Conservation (phyloP, 2,329 filamentous ascomycete genomes). For the Chrysoporthe puriensis region DNA sequence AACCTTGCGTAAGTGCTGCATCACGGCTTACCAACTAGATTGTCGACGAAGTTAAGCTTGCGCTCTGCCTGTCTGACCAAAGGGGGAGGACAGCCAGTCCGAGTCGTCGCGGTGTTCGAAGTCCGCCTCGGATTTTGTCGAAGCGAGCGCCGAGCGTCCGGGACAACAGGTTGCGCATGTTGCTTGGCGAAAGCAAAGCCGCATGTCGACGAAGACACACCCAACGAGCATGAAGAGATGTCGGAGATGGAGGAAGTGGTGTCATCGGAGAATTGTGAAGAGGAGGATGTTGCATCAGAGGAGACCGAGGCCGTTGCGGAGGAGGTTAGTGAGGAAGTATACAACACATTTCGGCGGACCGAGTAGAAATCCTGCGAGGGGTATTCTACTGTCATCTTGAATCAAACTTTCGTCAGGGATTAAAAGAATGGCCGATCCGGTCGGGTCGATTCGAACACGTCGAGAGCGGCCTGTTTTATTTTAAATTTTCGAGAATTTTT, state of each 20-base stretch:
- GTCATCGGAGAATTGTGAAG: slow-evolving; percentile 71
- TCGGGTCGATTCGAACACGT: slow-evolving; percentile 29
- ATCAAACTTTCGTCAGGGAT: slow-evolving; percentile 24
- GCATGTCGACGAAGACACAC: not conserved
- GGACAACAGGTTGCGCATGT: slow-evolving; percentile 2
- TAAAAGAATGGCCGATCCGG: slow-evolving; percentile 22
- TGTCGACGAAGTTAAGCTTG: slow-evolving; percentile 94
- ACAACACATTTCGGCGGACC: slow-evolving; percentile 59
- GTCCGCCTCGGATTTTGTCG: slow-evolving; percentile 67
- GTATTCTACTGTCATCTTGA: slow-evolving; percentile 63
- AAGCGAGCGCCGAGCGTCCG: slow-evolving; percentile 44
- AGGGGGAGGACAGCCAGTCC: slow-evolving; percentile 69
- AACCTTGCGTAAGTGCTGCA: slow-evolving; percentile 31
- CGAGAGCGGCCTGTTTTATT: slow-evolving; percentile 9
- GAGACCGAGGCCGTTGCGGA: slow-evolving; percentile 81
- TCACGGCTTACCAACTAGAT: slow-evolving; percentile 85
- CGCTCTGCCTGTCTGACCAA: slow-evolving; percentile 87
- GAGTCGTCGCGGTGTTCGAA: slow-evolving; percentile 55
- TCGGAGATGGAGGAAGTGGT: slow-evolving; percentile 61
- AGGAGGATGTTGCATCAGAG: slow-evolving; percentile 71
- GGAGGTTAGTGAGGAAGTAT: slow-evolving; percentile 72
- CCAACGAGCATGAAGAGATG: slow-evolving; percentile 49
- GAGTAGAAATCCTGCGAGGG: slow-evolving; percentile 57
- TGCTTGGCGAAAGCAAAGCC: slow-evolving; percentile 18
- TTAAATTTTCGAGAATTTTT: not conserved